Percentiles rank a stretch among this genome's conserved stretches.
phyloP scores from a whole-genome alignment of 78 protist genomes.

The Dictyostelium discoideum region dicty_2.7 NC_007091.3:4723501-4724000 shows the following conservation, averaged over 20 bases:
- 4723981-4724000: slow-evolving; percentile 26
- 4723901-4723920: not conserved
- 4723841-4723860: slow-evolving; percentile 8
- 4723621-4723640: slow-evolving; percentile 29
- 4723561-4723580: too few species aligned
- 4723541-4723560: not conserved
- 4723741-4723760: slow-evolving; percentile 53
- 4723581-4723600: not conserved
- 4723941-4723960: slow-evolving; percentile 27
- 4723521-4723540: not conserved
- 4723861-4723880: slow-evolving; percentile 57
- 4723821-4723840: slow-evolving; percentile 6
- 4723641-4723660: slow-evolving; percentile 57
- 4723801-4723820: not conserved
- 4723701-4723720: slow-evolving; percentile 26
- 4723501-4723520: slow-evolving; percentile 49
- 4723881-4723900: slow-evolving; percentile 25
- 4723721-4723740: slow-evolving; percentile 12
- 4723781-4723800: slow-evolving; percentile 64
- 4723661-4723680: slow-evolving; percentile 38
- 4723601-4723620: slow-evolving; percentile 2
- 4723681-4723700: slow-evolving; percentile 47
- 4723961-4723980: slow-evolving; percentile 65
- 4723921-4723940: not conserved
- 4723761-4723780: slow-evolving; percentile 3